phyloP scores from a whole-genome alignment of 176 grass and related monocot species.

The Musa schizocarpa region DNA sequence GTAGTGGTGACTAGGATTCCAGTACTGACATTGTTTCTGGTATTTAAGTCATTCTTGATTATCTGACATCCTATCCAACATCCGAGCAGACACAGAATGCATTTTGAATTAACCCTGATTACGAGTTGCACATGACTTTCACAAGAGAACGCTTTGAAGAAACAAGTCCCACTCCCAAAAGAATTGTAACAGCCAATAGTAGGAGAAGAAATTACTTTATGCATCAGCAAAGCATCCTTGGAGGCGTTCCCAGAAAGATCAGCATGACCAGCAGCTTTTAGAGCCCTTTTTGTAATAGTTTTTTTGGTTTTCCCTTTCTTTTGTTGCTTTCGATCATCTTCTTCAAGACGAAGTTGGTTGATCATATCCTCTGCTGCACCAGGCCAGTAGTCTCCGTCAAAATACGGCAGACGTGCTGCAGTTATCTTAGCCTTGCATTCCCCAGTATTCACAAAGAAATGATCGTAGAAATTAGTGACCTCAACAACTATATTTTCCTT shows the following conservation, averaged over 20 bases:
- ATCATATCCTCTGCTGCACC: constrained; percentile 21
- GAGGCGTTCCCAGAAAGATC: constrained; percentile 13
- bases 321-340: constrained; percentile 46
- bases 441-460: constrained; percentile 52
- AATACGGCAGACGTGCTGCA: constrained; percentile 12
- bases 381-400: constrained; percentile 13
- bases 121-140: too few relatives aligned
- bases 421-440: constrained; percentile 9
- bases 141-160: too few relatives aligned
- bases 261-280: constrained; percentile 9
- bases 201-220: constrained; percentile 1
- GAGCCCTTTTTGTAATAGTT: constrained; percentile 2
- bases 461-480: constrained; percentile 16
- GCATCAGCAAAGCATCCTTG: constrained; percentile 10
- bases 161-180: not conserved
- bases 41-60: too few relatives aligned
- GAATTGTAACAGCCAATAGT: not conserved
- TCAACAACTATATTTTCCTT: constrained; percentile 13
- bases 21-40: too few relatives aligned
- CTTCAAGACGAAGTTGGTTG: constrained; percentile 45
- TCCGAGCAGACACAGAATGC: too few relatives aligned
- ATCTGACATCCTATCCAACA: too few relatives aligned
- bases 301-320: constrained; percentile 15
- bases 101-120: too few relatives aligned
- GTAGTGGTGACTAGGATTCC: too few relatives aligned